These are phyloP conservation scores for Huntiella decipiens DNA, from an alignment of 2,329 filamentous ascomycete species.

Conservation along the genomic window DNA sequence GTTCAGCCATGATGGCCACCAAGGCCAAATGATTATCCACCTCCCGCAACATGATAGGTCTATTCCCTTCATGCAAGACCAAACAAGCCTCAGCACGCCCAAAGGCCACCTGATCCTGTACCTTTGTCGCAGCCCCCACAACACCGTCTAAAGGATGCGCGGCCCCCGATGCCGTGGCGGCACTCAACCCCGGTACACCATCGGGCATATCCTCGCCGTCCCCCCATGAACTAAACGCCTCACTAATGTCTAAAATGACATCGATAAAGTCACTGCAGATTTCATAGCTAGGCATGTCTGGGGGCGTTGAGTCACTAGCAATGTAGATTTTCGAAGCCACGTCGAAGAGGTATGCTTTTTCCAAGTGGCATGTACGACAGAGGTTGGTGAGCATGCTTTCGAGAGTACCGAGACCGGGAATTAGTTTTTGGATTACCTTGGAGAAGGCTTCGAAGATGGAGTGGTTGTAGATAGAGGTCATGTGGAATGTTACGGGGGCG, in stretches of 20 bases:
- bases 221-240: conserved; percentile 67
- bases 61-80: conserved; percentile 43
- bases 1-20: conserved; percentile 74
- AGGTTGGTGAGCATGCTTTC: conserved; percentile 89
- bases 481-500: conserved; percentile 81
- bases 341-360: conserved; percentile 96
- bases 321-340: conserved; percentile 98
- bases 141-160: conserved; percentile 39
- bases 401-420: conserved; percentile 78
- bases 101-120: conserved; percentile 48
- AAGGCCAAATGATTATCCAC: conserved; percentile 59
- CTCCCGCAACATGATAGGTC: conserved; percentile 49
- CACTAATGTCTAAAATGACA: conserved; percentile 90
- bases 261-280: conserved; percentile 98
- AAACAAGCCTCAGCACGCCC: conserved; percentile 49
- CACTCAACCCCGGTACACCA: no score
- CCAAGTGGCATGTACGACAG: conserved; percentile 82
- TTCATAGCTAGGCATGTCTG: conserved; percentile 91
- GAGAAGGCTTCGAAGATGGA: conserved; percentile 96
- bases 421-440: conserved; percentile 95
- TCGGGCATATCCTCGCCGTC: no score
- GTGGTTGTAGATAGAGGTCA: conserved; percentile 96
- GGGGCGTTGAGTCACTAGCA: conserved; percentile 79
- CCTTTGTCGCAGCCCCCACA: conserved; percentile 21
- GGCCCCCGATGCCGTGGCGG: no score